phyloP scores from a whole-genome alignment of 306 rosid genomes.

The Lathyrus aphaca region DNA sequence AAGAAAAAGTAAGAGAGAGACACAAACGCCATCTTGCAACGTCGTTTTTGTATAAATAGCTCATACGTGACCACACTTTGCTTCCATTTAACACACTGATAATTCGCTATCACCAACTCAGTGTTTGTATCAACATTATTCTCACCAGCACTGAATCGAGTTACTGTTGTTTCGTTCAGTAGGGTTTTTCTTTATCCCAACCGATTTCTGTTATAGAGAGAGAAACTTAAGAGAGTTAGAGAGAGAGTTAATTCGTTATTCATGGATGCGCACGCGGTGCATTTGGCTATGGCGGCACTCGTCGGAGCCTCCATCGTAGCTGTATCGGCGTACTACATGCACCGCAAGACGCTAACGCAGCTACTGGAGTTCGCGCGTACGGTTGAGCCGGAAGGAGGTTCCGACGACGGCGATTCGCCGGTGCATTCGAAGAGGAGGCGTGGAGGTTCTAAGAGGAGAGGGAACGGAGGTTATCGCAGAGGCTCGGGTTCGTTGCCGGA shows the following conservation, averaged over 20 bases:
- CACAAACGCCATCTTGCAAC: neutral
- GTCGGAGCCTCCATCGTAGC: slow-evolving; percentile 93
- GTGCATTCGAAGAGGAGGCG: slow-evolving; percentile 49
- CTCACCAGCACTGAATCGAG: neutral
- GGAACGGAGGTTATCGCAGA: slow-evolving; percentile 48
- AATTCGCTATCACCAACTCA: neutral
- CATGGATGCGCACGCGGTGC: slow-evolving; percentile 82
- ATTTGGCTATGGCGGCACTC: slow-evolving; percentile 94
- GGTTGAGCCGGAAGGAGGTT: slow-evolving; percentile 60
- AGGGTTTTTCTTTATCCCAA: neutral
- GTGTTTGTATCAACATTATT: neutral
- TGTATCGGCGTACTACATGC: slow-evolving; percentile 89
- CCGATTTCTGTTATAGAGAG: slow-evolving; percentile 12
- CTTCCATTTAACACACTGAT: slow-evolving; percentile 3
- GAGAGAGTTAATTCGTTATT: neutral
- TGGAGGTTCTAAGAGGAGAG: slow-evolving; percentile 50
- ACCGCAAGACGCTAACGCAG: slow-evolving; percentile 87
- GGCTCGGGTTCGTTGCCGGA: slow-evolving; percentile 79
- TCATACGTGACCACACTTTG: neutral
- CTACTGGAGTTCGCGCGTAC: slow-evolving; percentile 83
- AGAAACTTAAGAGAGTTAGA: neutral
- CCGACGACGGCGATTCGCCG: slow-evolving; percentile 53
- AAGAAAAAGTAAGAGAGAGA: neutral
- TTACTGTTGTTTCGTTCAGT: neutral
- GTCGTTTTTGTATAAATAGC: neutral